phyloP scores from a whole-genome alignment of 2,329 filamentous ascomycete species.

The Hypoxylon sp. region DNA sequence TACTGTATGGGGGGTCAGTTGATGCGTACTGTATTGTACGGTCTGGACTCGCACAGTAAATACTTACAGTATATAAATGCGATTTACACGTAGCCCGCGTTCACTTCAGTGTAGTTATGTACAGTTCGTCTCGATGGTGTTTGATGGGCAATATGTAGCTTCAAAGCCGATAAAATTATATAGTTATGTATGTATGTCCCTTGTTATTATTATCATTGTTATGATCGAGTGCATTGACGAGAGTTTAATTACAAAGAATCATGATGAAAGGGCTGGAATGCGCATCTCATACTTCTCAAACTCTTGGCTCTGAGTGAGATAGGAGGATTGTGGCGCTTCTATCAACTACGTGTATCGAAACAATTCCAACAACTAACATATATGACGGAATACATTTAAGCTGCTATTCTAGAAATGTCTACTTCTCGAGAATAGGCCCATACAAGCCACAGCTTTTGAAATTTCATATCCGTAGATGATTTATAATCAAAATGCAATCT shows the following conservation, averaged over 20 bases:
- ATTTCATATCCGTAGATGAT: background rate
- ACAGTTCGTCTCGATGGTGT: background rate
- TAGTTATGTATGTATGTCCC: background rate
- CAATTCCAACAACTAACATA: background rate
- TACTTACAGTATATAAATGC: conserved; percentile 5
- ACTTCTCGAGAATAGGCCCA: background rate
- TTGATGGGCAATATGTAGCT: background rate
- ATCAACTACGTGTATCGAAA: background rate
- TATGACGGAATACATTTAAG: background rate
- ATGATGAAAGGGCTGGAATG: background rate
- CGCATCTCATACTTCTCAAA: background rate
- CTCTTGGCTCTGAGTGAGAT: conserved; percentile 4
- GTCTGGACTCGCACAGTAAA: background rate
- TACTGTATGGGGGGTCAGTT: conserved; percentile 24
- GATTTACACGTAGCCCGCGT: conserved; percentile 22
- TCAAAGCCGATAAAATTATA: background rate
- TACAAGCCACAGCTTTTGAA: background rate
- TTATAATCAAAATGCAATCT: background rate
- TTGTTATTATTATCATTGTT: conserved; percentile 5
- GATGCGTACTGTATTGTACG: conserved; percentile 22
- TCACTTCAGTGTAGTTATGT: background rate
- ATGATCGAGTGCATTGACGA: background rate
- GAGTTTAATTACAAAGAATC: background rate
- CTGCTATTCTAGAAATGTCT: background rate
- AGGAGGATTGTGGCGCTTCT: background rate